Percentiles rank a stretch among this genome's conserved stretches.
These are phyloP conservation scores for Ramaria rubella DNA, from an alignment of 768 basidiomycete genomes.

Conservation along the genomic window DNA sequence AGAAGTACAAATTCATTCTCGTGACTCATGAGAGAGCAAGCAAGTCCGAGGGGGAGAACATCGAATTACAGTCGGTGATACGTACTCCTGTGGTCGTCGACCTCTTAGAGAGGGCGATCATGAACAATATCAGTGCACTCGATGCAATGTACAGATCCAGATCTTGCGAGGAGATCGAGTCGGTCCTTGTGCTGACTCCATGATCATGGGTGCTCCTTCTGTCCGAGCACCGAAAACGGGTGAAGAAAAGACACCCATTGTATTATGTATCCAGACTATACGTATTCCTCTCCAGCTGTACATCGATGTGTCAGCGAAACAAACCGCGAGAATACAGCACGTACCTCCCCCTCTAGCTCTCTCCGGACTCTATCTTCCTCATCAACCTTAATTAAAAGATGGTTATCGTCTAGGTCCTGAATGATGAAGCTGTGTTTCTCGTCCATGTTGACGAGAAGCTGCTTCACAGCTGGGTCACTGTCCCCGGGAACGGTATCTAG, in stretches of 20 bases:
- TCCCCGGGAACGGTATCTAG: neutral
- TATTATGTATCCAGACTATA: conserved; percentile 30
- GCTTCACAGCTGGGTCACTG: conserved; percentile 87
- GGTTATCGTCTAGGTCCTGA: conserved; percentile 79
- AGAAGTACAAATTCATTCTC: too few species aligned
- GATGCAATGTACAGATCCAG: too few species aligned
- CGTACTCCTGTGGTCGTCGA: too few species aligned
- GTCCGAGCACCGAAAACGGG: too few species aligned
- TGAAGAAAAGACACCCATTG: neutral
- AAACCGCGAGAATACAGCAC: conserved; percentile 15
- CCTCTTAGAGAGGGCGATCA: too few species aligned
- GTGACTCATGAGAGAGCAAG: too few species aligned
- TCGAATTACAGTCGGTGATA: too few species aligned
- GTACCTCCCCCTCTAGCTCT: conserved; percentile 71
- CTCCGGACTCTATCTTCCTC: conserved; percentile 66
- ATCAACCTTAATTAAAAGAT: conserved; percentile 78
- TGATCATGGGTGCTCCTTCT: too few species aligned
- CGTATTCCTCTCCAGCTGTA: conserved; percentile 78
- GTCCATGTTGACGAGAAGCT: conserved; percentile 77
- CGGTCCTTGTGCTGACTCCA: too few species aligned
- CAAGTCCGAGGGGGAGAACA: too few species aligned
- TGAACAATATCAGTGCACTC: too few species aligned
- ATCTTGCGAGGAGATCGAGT: too few species aligned
- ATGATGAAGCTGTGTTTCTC: conserved; percentile 77
- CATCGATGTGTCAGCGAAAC: neutral